Base-by-base conservation (phyloP, 73 alveolate genomes). In the Paramecium sonneborni region DNA sequence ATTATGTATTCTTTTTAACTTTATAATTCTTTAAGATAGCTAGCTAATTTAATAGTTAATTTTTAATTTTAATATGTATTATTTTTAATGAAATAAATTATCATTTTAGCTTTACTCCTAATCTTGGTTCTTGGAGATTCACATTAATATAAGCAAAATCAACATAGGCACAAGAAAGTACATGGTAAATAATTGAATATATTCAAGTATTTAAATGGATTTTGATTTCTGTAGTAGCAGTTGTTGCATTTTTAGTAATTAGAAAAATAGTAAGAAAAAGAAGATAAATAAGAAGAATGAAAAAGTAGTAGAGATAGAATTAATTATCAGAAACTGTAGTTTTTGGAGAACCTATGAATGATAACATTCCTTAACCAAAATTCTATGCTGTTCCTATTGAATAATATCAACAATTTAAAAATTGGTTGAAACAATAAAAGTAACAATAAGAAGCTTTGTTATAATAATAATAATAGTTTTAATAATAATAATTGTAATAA, bases 121-220 rank as follows among this genome's bases (percentile, higher is more conserved):
- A 62, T 62, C 84, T 62, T 62, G 34, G 84, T 62, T 62, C 84
- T 62, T 30, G 84, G 84, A 32, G 84, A 62, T 32, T 26, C 20
- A 30, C 84, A 32, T 62, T 26, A 62, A 14, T 9, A 30, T 12
- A 32, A 62, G 5, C 84, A 32, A 4, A 32, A 62, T 12, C 84
- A 32, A 23, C 20, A 62, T 14, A 62, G 24, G 6, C 84, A 62
- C 30, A 62, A 62, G 9, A 62, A 32, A 62, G 84, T 43, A 52
- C 68, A 52, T 62, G 84, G 84, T 62, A 26, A 26, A 12, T 6
- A 1, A 62, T 1, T 62, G 20, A 62, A 26, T 62, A 3, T 62
- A 32, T 12, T 5, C 9, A 23, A 62, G 84, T 12, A 26, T 62
- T 62, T 32, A 30, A 30, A 12, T 62, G 84, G 84, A 11, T 62